phyloP scores from a whole-genome alignment of 2,329 filamentous ascomycete genomes.

The Aureobasidium sp. region DNA sequence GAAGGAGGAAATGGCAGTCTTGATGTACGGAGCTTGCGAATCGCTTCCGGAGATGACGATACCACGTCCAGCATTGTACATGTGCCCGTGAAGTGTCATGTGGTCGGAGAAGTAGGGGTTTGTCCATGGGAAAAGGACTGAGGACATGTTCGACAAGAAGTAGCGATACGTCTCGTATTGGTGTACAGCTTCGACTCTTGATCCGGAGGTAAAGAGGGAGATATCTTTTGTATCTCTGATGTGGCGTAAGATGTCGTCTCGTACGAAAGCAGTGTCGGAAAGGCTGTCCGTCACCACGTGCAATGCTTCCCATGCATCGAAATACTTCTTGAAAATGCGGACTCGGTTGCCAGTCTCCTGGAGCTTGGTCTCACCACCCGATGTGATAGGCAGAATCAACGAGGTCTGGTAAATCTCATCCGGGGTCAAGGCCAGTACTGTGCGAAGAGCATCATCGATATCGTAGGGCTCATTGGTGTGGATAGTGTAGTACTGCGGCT shows the following conservation, averaged over 20 bases:
- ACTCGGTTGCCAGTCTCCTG: conserved; percentile 45
- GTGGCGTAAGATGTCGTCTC: conserved; percentile 46
- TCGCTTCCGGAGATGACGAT: conserved; percentile 53
- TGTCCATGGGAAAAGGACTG: conserved; percentile 45
- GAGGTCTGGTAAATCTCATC: conserved; percentile 40
- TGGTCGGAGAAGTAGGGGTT: conserved; percentile 50
- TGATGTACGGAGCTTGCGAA: conserved; percentile 46
- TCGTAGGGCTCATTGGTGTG: conserved; percentile 18
- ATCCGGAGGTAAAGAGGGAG: conserved; percentile 26
- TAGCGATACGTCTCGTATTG: conserved; percentile 48
- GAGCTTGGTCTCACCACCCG: conserved; percentile 43
- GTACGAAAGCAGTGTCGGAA: conserved; percentile 40
- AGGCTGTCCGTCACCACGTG: conserved; percentile 32
- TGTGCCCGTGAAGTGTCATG: conserved; percentile 47
- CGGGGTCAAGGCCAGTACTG: conserved; percentile 33
- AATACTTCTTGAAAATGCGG: conserved; percentile 45
- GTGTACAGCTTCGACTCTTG: conserved; percentile 40
- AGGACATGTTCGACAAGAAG: conserved; percentile 44
- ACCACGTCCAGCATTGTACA: conserved; percentile 47
- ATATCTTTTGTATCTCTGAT: conserved; percentile 31
- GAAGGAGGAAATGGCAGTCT: conserved; percentile 47
- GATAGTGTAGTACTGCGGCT: conserved; percentile 16
- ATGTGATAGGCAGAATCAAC: conserved; percentile 41
- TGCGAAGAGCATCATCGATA: conserved; percentile 14
- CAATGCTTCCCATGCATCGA: conserved; percentile 46